Evolutionary conservation across 2,329 filamentous ascomycete species (phyloP).

Genomic region (Xylariales sp.): DNA sequence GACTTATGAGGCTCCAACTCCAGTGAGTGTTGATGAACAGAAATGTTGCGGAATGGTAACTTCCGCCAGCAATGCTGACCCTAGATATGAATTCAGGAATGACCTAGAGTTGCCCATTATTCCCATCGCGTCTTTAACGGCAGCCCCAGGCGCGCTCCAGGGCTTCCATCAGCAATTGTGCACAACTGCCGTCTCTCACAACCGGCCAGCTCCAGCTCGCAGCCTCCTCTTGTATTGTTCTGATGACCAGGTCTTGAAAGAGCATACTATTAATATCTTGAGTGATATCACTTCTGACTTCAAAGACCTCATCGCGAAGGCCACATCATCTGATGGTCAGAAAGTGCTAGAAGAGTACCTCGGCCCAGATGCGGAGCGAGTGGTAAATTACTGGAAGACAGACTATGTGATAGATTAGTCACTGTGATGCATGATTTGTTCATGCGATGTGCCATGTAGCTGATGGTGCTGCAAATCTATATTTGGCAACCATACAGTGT

Average conservation of each 20-base stretch:
- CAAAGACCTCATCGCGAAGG: conserved; percentile 22
- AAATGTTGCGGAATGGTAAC: too few relatives aligned
- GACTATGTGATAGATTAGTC: conserved; percentile 23
- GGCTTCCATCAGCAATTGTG: conserved; percentile 28
- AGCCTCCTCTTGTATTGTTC: conserved; percentile 30
- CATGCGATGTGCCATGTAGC: too few relatives aligned
- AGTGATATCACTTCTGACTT: conserved; percentile 25
- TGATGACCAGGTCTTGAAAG: conserved; percentile 17
- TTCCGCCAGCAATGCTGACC: too few relatives aligned
- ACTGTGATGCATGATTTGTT: too few relatives aligned
- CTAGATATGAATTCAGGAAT: conserved; percentile 24
- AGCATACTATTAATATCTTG: conserved; percentile 26
- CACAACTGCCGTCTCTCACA: conserved; percentile 10
- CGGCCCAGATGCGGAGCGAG: conserved; percentile 19
- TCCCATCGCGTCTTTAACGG: conserved; percentile 31
- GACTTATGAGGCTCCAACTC: conserved; percentile 39
- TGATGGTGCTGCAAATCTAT: too few relatives aligned
- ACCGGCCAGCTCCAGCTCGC: conserved; percentile 13
- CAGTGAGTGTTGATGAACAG: conserved; percentile 26
- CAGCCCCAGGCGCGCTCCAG: conserved; percentile 33
- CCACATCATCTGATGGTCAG: conserved; percentile 15
- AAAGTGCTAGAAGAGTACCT: conserved; percentile 18
- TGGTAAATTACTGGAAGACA: conserved; percentile 22
- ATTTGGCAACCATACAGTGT: too few relatives aligned
- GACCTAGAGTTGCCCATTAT: conserved; percentile 34